These are phyloP conservation scores for Tulasnella sp. DNA, from an alignment of 768 basidiomycete species.

Conservation along the genomic window DNA sequence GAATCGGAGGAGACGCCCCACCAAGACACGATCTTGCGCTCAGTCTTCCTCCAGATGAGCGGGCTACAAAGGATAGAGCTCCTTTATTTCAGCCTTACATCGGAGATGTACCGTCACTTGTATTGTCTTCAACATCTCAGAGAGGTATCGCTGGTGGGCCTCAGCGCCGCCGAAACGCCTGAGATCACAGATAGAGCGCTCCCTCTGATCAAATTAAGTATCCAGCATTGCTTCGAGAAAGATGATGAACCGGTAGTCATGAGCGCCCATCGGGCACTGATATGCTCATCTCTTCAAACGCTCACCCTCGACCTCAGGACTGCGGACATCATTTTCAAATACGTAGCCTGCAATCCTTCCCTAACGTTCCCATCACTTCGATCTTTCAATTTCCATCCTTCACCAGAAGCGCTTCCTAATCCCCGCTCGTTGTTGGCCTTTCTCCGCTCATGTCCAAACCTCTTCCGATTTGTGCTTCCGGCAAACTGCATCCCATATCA, in stretches of 20 bases:
- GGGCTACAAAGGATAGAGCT: neutral
- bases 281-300: neutral
- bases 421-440: neutral
- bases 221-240: neutral
- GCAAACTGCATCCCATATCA: neutral
- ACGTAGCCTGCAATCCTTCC: neutral
- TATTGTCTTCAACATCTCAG: neutral
- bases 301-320: neutral
- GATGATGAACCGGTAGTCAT: neutral
- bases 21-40: neutral
- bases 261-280: neutral
- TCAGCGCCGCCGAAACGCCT: neutral
- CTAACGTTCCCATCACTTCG: neutral
- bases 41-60: neutral
- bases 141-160: neutral
- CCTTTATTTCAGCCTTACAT: neutral
- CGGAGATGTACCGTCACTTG: neutral
- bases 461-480: neutral
- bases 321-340: neutral
- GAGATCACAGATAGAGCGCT: neutral
- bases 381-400: neutral
- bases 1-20: neutral
- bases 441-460: conserved; percentile 2
- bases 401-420: neutral
- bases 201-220: neutral